A percentile compares a stretch with the other conserved stretches of the same genome.
Conservation (phyloP, 1,284 basidiomycete genomes). For the Entoloma clypeatum region DNA sequence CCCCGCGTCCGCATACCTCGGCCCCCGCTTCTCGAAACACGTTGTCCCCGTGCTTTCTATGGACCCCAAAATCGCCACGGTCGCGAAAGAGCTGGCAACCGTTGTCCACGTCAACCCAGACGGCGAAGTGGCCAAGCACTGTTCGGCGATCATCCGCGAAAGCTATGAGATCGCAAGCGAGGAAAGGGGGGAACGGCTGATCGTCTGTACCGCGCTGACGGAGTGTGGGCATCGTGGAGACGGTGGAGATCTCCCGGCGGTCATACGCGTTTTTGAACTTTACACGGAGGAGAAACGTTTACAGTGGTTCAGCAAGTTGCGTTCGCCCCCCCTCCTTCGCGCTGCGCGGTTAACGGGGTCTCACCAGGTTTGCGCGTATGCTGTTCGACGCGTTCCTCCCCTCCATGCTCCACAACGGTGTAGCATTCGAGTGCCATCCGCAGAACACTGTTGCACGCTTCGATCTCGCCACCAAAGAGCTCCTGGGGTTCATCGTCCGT, state of each 20-base stretch:
- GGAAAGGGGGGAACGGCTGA: conserved; percentile 42
- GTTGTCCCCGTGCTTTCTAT: conserved; percentile 64
- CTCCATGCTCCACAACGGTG: conserved; percentile 45
- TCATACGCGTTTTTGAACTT: conserved; percentile 44
- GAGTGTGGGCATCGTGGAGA: conserved; percentile 45
- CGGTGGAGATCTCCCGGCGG: conserved; percentile 39
- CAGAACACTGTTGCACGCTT: conserved; percentile 54
- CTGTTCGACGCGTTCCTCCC: conserved; percentile 51
- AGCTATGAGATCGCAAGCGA: conserved; percentile 45
- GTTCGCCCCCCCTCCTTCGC: conserved; percentile 10
- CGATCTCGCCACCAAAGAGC: conserved; percentile 38
- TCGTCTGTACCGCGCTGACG: conserved; percentile 51
- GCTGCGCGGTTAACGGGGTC: conserved; percentile 5
- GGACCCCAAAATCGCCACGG: conserved; percentile 50
- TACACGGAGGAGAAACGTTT: conserved; percentile 44
- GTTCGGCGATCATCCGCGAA: conserved; percentile 47
- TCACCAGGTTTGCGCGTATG: conserved; percentile 39
- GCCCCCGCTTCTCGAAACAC: conserved; percentile 52
- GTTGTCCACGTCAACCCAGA: conserved; percentile 43
- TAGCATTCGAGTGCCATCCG: conserved; percentile 53
- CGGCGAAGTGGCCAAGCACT: conserved; percentile 48
- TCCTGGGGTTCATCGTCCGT: conserved; percentile 49
- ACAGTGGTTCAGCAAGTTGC: conserved; percentile 45
- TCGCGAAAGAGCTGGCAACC: conserved; percentile 49
- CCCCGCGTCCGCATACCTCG: conserved; percentile 49